Conservation (phyloP, 306 rosid genomes). For the Rosa lucieae region DNA sequence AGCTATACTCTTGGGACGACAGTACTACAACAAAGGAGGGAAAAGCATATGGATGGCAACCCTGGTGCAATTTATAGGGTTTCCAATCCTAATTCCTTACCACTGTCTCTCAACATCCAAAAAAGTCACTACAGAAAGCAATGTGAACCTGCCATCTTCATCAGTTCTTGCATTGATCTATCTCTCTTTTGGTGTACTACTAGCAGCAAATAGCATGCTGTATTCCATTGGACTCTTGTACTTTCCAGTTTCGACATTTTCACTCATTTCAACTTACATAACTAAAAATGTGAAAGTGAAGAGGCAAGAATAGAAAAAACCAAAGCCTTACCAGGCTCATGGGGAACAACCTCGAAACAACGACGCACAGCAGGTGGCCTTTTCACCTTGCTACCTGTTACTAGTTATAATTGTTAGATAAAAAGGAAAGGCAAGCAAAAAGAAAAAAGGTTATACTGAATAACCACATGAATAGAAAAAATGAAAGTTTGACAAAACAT, state of each 20-base stretch:
- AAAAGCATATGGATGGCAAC: constrained; percentile 10
- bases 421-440: too few species aligned
- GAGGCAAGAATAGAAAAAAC: too few species aligned
- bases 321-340: too few species aligned
- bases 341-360: too few species aligned
- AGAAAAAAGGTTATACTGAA: too few species aligned
- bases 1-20: constrained; percentile 42
- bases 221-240: constrained; percentile 42
- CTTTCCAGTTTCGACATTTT: constrained; percentile 56
- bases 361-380: too few species aligned
- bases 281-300: too few species aligned
- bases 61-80: background rate
- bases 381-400: too few species aligned
- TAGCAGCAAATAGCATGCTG: constrained; percentile 34
- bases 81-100: background rate
- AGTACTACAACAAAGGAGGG: constrained; percentile 47
- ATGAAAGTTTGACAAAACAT: too few species aligned
- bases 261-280: constrained; percentile 27
- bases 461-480: too few species aligned
- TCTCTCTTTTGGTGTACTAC: constrained; percentile 35
- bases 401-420: too few species aligned
- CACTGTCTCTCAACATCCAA: background rate
- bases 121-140: background rate
- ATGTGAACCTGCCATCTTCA: constrained; percentile 17
- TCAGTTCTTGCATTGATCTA: constrained; percentile 22